Percentiles rank a stretch among this genome's conserved stretches.
These are phyloP conservation scores for Alternaria viburni DNA, from an alignment of 2,329 filamentous ascomycete species.

Conservation along the genomic window DNA sequence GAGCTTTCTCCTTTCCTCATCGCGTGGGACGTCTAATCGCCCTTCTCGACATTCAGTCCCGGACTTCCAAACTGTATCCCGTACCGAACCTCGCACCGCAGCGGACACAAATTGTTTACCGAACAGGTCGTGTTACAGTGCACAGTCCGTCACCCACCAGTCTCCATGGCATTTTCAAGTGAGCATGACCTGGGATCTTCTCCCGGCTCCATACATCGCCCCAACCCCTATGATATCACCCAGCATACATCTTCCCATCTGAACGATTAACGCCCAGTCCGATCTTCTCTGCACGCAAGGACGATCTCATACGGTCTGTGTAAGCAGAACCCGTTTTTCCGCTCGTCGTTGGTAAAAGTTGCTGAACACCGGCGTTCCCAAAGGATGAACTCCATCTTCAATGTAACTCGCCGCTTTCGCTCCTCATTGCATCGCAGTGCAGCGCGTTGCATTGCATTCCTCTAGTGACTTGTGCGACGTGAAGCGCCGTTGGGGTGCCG, in stretches of 20 bases:
- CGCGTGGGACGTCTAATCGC: no score
- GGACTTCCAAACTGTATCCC: neutral
- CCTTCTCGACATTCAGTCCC: neutral
- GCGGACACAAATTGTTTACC: neutral
- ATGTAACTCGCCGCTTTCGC: neutral
- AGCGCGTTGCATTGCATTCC: neutral
- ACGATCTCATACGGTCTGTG: constrained; percentile 1
- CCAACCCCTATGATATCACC: neutral
- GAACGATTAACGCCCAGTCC: neutral
- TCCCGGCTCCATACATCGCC: neutral
- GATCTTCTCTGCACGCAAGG: neutral
- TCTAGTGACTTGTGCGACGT: neutral
- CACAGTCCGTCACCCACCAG: neutral
- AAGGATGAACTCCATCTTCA: neutral
- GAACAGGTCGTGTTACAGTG: neutral
- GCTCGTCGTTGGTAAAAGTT: neutral
- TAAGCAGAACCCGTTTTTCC: neutral
- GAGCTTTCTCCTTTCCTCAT: neutral
- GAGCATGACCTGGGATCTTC: neutral
- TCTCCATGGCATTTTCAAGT: neutral
- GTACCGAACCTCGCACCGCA: neutral
- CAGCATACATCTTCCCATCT: neutral
- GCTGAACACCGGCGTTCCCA: neutral
- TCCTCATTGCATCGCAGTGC: neutral
- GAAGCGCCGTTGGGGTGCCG: neutral